A percentile compares a stretch with the other conserved stretches of the same genome.
Evolutionary conservation across 805 yeast species (phyloP).

Genomic region (Candida namnaoensis): DNA sequence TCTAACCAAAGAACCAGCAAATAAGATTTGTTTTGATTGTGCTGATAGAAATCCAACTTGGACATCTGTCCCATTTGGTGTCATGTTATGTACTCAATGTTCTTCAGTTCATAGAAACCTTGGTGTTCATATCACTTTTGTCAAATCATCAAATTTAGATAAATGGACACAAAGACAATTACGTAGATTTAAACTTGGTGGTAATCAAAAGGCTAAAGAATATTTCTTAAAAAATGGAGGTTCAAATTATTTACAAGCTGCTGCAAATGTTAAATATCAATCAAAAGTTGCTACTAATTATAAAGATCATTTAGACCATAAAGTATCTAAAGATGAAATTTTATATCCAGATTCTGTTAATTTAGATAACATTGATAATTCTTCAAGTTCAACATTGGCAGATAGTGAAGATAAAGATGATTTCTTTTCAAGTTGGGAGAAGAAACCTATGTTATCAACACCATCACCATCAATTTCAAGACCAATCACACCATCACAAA

Average conservation of each 20-base stretch:
- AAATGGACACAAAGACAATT: constrained; percentile 90
- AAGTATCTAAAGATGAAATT: constrained; percentile 55
- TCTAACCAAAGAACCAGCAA: constrained; percentile 47
- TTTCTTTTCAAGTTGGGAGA: constrained; percentile 88
- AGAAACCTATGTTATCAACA: constrained; percentile 44
- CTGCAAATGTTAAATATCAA: constrained; percentile 73
- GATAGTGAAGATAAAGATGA: constrained; percentile 55
- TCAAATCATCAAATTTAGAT: constrained; percentile 84
- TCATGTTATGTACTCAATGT: constrained; percentile 87
- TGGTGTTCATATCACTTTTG: constrained; percentile 95
- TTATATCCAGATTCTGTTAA: constrained; percentile 69
- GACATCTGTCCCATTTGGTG: constrained; percentile 97
- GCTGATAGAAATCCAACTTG: constrained; percentile 92
- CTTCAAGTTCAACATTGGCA: constrained; percentile 21
- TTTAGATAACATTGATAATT: constrained; percentile 40
- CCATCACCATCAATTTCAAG: constrained; percentile 23
- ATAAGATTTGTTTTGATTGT: constrained; percentile 90
- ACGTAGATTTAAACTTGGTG: constrained; percentile 90
- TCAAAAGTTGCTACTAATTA: constrained; percentile 74
- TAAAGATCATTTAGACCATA: constrained; percentile 68
- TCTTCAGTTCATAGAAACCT: constrained; percentile 91
- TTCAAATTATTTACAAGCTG: constrained; percentile 52
- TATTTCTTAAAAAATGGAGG: constrained; percentile 85
- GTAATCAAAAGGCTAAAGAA: constrained; percentile 80
- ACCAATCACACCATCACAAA: constrained; percentile 16